Conservation (phyloP, 116 monocot species). For the Dioscorea cayenensis region DNA sequence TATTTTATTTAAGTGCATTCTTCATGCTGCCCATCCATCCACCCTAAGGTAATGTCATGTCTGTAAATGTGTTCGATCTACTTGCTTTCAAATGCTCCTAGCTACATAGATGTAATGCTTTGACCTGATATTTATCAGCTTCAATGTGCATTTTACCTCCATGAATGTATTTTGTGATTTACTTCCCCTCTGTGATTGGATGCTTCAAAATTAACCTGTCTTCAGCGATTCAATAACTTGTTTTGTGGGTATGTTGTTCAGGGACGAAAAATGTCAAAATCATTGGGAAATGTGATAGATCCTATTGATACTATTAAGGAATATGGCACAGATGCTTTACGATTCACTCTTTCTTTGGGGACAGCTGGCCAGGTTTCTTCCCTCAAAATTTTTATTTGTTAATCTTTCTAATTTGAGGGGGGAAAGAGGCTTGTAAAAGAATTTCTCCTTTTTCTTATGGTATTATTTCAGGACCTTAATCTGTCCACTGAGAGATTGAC, state of each 20-base stretch:
- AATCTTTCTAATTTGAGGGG: too few species aligned
- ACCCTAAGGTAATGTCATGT: too few species aligned
- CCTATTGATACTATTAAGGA: slow-evolving; percentile 92
- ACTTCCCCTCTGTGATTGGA: neutral
- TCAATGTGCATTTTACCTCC: too few species aligned
- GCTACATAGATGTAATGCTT: too few species aligned
- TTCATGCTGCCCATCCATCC: too few species aligned
- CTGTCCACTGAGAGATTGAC: slow-evolving; percentile 80
- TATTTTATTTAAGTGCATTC: too few species aligned
- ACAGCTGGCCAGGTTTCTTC: slow-evolving; percentile 83
- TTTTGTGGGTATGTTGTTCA: slow-evolving; percentile 19
- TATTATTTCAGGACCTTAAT: slow-evolving; percentile 74
- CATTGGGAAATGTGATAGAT: slow-evolving; percentile 97
- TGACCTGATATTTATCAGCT: too few species aligned
- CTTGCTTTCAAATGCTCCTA: too few species aligned
- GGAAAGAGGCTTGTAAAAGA: too few species aligned
- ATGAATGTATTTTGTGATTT: neutral
- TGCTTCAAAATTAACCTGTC: neutral
- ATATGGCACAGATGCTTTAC: slow-evolving; percentile 92
- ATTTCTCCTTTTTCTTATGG: neutral
- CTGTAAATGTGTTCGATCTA: too few species aligned
- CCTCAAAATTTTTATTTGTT: too few species aligned
- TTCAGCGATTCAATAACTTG: neutral
- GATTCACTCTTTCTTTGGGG: slow-evolving; percentile 84
- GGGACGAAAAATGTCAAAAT: slow-evolving; percentile 99